Conservation (phyloP, 2,329 filamentous ascomycete genomes). For the Pseudopithomyces maydicus region DNA sequence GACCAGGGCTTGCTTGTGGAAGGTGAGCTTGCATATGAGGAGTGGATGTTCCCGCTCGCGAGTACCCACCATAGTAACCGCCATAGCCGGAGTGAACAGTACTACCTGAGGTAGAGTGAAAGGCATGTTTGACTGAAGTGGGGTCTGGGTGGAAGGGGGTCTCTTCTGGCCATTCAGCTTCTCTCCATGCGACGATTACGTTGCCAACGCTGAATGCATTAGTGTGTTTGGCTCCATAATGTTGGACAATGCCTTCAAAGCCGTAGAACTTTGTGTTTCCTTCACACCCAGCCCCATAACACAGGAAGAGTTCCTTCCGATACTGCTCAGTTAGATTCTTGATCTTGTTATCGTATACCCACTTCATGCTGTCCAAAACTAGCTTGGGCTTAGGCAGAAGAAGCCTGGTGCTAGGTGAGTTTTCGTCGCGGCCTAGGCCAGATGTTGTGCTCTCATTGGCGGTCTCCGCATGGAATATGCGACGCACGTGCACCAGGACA, state of each 20-base stretch:
- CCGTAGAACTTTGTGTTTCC: constrained; percentile 70
- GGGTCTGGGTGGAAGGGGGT: constrained; percentile 73
- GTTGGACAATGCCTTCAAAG: constrained; percentile 80
- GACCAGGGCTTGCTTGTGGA: constrained; percentile 44
- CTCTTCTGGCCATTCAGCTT: constrained; percentile 76
- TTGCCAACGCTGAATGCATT: constrained; percentile 70
- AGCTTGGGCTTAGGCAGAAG: constrained; percentile 64
- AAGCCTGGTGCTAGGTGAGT: constrained; percentile 10
- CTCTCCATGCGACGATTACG: constrained; percentile 75
- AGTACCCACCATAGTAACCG: constrained; percentile 43
- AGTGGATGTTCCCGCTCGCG: constrained; percentile 43
- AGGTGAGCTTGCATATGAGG: constrained; percentile 42
- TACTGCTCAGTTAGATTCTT: constrained; percentile 69
- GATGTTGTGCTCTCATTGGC: constrained; percentile 57
- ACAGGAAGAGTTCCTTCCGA: constrained; percentile 76
- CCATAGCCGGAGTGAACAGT: constrained; percentile 29
- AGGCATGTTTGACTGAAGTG: constrained; percentile 48
- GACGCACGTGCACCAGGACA: constrained; percentile 69
- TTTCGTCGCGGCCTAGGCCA: constrained; percentile 7
- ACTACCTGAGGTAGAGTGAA: constrained; percentile 34
- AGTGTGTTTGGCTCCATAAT: constrained; percentile 84
- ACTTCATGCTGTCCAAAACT: constrained; percentile 85
- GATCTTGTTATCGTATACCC: constrained; percentile 79
- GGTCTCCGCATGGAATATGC: constrained; percentile 68
- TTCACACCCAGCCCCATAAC: constrained; percentile 66